These are phyloP conservation scores for Sideroxylon spinosum DNA, from an alignment of 179 eudicot species.

Conservation along the genomic window DNA sequence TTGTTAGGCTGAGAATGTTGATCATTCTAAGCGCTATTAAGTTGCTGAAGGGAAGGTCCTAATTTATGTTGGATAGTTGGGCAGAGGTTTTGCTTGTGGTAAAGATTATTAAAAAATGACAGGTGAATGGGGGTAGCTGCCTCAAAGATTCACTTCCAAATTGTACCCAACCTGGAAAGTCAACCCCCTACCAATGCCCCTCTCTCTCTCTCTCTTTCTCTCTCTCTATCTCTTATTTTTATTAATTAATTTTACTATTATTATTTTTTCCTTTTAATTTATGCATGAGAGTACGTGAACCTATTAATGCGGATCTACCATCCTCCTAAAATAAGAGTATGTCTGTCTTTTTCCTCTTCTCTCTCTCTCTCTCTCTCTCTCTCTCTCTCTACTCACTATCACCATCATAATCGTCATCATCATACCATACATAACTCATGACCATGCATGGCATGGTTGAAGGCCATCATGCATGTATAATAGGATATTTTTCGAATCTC, in stretches of 20 bases:
- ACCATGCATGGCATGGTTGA: background rate
- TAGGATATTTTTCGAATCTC: no score
- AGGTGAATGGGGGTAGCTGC: no score
- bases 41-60: background rate
- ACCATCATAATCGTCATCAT: no score
- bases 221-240: constrained; percentile 3
- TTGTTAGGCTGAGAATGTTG: background rate
- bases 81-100: constrained; percentile 9
- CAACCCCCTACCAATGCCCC: constrained; percentile 28
- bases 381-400: no score
- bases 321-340: no score
- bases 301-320: no score
- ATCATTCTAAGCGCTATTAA: background rate
- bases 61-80: background rate
- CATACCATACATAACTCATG: background rate
- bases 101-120: constrained; percentile 8
- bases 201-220: background rate
- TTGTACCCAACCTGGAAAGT: constrained; percentile 33
- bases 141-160: constrained; percentile 13
- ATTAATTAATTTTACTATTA: background rate
- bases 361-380: no score
- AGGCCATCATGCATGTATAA: constrained; percentile 11
- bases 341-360: no score
- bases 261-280: background rate
- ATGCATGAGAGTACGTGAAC: no score